Percentiles rank a stretch among this genome's conserved stretches.
These are phyloP conservation scores for Dipodascus albidus DNA, from an alignment of 805 yeast genomes.

Conservation along the genomic window DNA sequence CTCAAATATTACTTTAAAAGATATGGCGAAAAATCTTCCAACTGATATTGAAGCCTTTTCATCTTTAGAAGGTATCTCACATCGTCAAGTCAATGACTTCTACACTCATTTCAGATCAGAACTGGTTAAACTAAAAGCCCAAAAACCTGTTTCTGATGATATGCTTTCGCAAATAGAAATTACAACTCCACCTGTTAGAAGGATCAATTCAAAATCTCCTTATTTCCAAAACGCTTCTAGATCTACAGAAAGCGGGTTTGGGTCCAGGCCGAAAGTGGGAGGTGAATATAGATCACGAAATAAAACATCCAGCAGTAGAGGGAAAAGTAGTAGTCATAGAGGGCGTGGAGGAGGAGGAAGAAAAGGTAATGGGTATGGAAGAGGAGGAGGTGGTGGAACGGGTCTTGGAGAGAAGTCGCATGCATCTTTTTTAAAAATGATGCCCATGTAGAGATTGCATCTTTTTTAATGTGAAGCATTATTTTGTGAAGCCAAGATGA, in stretches of 20 bases:
- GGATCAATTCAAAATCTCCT: not conserved
- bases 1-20: conserved; percentile 19
- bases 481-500: too few relatives aligned
- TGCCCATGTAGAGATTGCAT: not conserved
- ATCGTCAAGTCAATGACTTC: conserved; percentile 19
- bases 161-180: not conserved
- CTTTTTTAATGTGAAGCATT: too few relatives aligned
- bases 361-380: not conserved
- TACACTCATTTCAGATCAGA: conserved; percentile 32
- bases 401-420: not conserved
- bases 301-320: not conserved
- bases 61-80: conserved; percentile 28
- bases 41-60: conserved; percentile 36
- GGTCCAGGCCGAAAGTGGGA: not conserved
- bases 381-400: not conserved
- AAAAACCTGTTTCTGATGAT: not conserved
- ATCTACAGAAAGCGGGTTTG: not conserved
- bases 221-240: not conserved
- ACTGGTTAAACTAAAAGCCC: conserved; percentile 23
- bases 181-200: not conserved
- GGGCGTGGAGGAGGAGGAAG: not conserved
- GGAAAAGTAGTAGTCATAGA: not conserved
- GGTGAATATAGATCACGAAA: not conserved
- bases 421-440: not conserved
- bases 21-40: conserved; percentile 47